These are phyloP conservation scores for Phytophthora multivora DNA, from an alignment of 352 stramenopile genomes.

Conservation along the genomic window DNA sequence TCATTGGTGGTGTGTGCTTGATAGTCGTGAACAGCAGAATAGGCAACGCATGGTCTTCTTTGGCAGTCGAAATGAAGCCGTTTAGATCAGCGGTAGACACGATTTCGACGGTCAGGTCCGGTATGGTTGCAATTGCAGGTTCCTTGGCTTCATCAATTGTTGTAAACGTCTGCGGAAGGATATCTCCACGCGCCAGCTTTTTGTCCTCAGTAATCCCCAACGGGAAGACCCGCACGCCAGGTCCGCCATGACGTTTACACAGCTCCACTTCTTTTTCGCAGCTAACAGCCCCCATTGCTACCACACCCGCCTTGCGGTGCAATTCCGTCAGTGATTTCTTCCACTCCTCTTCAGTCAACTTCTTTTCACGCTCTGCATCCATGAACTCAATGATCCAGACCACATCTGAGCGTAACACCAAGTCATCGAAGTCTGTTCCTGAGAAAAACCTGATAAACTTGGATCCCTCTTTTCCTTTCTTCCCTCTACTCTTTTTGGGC, in stretches of 20 bases:
- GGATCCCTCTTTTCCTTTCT: conserved; percentile 20
- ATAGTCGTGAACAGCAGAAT: conserved; percentile 72
- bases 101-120: conserved; percentile 50
- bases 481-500: conserved; percentile 12
- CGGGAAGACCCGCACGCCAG: conserved; percentile 60
- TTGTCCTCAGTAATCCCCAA: conserved; percentile 34
- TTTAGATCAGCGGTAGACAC: conserved; percentile 58
- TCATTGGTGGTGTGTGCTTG: conserved; percentile 47
- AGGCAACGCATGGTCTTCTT: conserved; percentile 45
- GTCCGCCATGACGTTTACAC: conserved; percentile 56
- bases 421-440: conserved; percentile 50
- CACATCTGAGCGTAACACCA: conserved; percentile 54
- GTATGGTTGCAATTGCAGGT: conserved; percentile 51
- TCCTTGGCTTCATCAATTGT: conserved; percentile 57
- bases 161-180: conserved; percentile 44
- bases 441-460: conserved; percentile 48
- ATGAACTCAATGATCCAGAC: conserved; percentile 75
- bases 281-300: conserved; percentile 59
- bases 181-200: conserved; percentile 40
- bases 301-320: conserved; percentile 64
- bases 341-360: conserved; percentile 43
- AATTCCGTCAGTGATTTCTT: conserved; percentile 53
- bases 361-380: conserved; percentile 38
- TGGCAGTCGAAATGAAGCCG: conserved; percentile 53
- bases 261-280: conserved; percentile 50